These are phyloP conservation scores for Linnemannia zychae DNA, from an alignment of 192 early-diverging fungal genomes.

Conservation along the genomic window DNA sequence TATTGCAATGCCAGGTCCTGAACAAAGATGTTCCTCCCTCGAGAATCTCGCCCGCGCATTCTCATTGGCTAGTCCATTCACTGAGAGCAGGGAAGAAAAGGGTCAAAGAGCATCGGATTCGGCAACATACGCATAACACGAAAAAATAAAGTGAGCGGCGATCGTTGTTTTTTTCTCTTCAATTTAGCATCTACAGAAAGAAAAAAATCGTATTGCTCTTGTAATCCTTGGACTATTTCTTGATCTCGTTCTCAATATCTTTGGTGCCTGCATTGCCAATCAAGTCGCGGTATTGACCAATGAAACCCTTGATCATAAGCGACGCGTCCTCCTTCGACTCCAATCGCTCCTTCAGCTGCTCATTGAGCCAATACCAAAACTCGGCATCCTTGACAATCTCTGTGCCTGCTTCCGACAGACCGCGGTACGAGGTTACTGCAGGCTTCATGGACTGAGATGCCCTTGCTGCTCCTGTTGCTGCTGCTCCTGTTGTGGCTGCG, in stretches of 20 bases:
- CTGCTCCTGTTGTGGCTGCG: background rate
- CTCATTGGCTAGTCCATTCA: background rate
- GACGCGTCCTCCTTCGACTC: slow-evolving; percentile 54
- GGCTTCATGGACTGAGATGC: slow-evolving; percentile 18
- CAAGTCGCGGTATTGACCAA: slow-evolving; percentile 50
- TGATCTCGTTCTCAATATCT: slow-evolving; percentile 47
- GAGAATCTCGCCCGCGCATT: background rate
- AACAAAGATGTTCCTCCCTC: slow-evolving; percentile 21
- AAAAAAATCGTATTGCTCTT: background rate
- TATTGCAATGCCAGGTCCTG: slow-evolving; percentile 12
- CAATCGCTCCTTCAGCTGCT: slow-evolving; percentile 48
- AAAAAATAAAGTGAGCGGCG: background rate
- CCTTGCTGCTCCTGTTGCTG: background rate
- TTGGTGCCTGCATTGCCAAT: slow-evolving; percentile 50
- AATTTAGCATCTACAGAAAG: background rate
- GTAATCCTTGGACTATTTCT: slow-evolving; percentile 17
- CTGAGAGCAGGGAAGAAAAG: background rate
- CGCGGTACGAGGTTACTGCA: slow-evolving; percentile 34
- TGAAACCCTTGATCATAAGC: slow-evolving; percentile 49
- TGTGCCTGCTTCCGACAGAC: slow-evolving; percentile 41
- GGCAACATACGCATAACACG: background rate
- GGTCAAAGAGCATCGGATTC: background rate
- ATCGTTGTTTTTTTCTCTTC: slow-evolving; percentile 4
- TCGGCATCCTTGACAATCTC: slow-evolving; percentile 42
- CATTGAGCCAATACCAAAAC: slow-evolving; percentile 57